Evolutionary conservation across 306 rosid species (phyloP).

Genomic region (Sphenostylis stenocarpa): DNA sequence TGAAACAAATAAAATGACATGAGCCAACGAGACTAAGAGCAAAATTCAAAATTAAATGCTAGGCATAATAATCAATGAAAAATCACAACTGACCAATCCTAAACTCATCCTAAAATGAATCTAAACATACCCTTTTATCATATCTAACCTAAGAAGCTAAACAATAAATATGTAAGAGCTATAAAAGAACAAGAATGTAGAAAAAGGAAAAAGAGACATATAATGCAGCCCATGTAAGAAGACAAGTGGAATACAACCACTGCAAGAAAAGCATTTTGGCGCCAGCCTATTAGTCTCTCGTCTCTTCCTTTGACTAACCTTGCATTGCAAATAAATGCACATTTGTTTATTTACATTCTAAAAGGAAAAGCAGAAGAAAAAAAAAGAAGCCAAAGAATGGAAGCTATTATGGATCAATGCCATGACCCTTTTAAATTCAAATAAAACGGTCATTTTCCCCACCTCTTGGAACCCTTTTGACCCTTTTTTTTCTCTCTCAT

Average conservation of each 20-base stretch:
- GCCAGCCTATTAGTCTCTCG: constrained; percentile 35
- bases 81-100: not conserved
- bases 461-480: constrained; percentile 42
- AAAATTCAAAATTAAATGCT: not conserved
- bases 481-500: not conserved
- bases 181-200: constrained; percentile 26
- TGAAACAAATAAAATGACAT: too few species aligned
- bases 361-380: constrained; percentile 11
- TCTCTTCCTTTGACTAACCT: constrained; percentile 37
- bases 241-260: constrained; percentile 29
- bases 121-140: not conserved
- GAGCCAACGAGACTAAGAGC: not conserved
- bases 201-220: not conserved
- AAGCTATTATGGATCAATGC: constrained; percentile 37
- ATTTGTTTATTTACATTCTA: constrained; percentile 20
- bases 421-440: constrained; percentile 52
- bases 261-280: constrained; percentile 49
- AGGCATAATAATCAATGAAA: not conserved
- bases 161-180: not conserved
- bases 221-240: constrained; percentile 17
- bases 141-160: constrained; percentile 9
- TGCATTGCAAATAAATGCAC: constrained; percentile 21
- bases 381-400: constrained; percentile 12
- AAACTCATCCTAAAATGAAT: not conserved
- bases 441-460: constrained; percentile 61